Base-by-base conservation (phyloP, 352 stramenopile species). In the Phytophthora cactorum region DNA sequence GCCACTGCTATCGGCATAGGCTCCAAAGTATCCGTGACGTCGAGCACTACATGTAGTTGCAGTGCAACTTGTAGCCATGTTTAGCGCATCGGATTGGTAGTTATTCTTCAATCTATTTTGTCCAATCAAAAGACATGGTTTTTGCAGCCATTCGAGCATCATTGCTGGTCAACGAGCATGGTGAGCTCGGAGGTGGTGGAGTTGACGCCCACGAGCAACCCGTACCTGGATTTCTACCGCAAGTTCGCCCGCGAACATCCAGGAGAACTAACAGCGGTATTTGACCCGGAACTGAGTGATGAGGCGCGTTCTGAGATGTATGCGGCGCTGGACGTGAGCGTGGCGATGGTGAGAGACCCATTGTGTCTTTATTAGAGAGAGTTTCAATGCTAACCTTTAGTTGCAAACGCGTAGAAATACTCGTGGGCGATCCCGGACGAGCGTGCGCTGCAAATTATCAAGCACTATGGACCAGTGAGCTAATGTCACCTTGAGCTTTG, bases 401-500 rank as follows among this genome's bases (percentile, higher is more conserved):
- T 6, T 53, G 9, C 2, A 46, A 25, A 53, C n/a, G 5, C 61
- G 50, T 76, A 98, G 82, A 89, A 89, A 72, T 98, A 97, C 74
- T 81, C 90, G 41, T 98, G 94, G 95, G 93, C 93, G 25, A 97
- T 96, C 46, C 95, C 95, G 1, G 84, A 97, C 73, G 79, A 93
- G 52, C 82, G 85, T 17, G 86, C 90, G 25, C 70, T 98, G 59
- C 82, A 77, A 4, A 95, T 98, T 70, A 87, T 98, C 70, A 94
- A 95, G 68, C 78, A 97, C 58, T 98, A 97, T 66, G 81, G 77
- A 66, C 91, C 90, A 52, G 87, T 95, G 63, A 53, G 39, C 45
- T 44, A 15, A 4, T 53, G 8, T 55, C 27, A 45, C 2, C 7
- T 43, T 22, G 25, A 51, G 14, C 38, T 36, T 47, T 10, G 7